Evolutionary conservation across 2,329 filamentous ascomycete species (phyloP).

Genomic region (Fusarium longipes): DNA sequence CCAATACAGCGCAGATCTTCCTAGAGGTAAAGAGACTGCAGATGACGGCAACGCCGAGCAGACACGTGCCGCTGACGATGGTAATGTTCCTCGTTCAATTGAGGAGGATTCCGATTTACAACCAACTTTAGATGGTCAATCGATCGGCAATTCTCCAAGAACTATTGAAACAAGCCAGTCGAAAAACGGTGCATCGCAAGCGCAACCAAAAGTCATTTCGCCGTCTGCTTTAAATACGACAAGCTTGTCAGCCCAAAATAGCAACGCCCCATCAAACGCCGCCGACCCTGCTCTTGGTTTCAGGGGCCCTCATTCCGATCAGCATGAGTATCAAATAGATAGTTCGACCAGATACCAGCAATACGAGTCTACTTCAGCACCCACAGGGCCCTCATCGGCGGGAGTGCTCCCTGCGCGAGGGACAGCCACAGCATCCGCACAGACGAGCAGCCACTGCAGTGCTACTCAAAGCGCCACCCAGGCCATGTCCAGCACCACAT

Average conservation of each 20-base stretch:
- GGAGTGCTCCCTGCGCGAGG: constrained; percentile 29
- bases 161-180: background rate
- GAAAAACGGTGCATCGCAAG: constrained; percentile 6
- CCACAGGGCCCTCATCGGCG: constrained; percentile 30
- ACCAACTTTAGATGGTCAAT: constrained; percentile 7
- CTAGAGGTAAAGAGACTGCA: constrained; percentile 22
- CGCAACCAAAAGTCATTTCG: constrained; percentile 36
- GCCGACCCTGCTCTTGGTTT: constrained; percentile 34
- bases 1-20: constrained; percentile 33
- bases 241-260: constrained; percentile 42
- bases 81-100: constrained; percentile 10
- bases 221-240: constrained; percentile 38
- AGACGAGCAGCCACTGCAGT: constrained; percentile 37
- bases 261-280: constrained; percentile 38
- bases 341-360: constrained; percentile 17
- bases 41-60: constrained; percentile 30
- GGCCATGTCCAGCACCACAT: constrained; percentile 35
- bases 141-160: background rate
- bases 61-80: constrained; percentile 34
- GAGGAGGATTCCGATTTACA: constrained; percentile 8
- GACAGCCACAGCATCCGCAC: constrained; percentile 34
- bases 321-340: constrained; percentile 28
- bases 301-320: constrained; percentile 40
- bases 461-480: constrained; percentile 37
- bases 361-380: constrained; percentile 43